A percentile compares a stretch with the other conserved stretches of the same genome.
Evolutionary conservation across 129 eudicot genomes (phyloP).

Genomic region (Helianthus tuberosus): DNA sequence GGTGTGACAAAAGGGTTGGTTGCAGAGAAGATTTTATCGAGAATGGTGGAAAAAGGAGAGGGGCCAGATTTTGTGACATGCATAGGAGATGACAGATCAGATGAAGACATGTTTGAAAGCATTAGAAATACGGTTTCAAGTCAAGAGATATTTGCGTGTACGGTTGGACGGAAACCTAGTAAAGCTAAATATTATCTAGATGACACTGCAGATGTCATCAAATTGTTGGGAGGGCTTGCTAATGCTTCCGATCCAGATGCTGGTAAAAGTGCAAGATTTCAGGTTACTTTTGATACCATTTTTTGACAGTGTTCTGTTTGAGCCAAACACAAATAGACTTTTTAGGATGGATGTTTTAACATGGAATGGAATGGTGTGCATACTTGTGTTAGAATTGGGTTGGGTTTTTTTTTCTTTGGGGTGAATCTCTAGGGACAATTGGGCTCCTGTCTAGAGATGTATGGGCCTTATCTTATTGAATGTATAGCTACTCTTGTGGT

Average conservation of each 20-base stretch:
- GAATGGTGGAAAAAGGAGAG: conserved; percentile 37
- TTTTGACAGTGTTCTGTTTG: conserved; percentile 39
- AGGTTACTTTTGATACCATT: conserved; percentile 56
- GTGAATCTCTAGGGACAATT: background rate
- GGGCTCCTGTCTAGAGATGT: background rate
- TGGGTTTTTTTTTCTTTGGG: background rate
- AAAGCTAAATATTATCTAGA: conserved; percentile 86
- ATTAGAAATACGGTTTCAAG: conserved; percentile 28
- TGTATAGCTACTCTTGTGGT: background rate
- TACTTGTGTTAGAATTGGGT: too few species aligned
- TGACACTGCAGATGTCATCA: conserved; percentile 68
- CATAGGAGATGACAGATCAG: conserved; percentile 60
- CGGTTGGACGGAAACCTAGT: conserved; percentile 88
- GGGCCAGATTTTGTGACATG: conserved; percentile 69
- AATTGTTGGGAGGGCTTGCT: conserved; percentile 67
- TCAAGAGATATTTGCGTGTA: conserved; percentile 68
- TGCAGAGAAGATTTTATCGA: conserved; percentile 28
- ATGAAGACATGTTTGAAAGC: conserved; percentile 48
- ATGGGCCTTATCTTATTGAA: background rate
- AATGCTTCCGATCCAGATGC: conserved; percentile 68
- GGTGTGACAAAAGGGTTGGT: conserved; percentile 49
- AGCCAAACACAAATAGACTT: too few species aligned
- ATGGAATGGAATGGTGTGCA: too few species aligned
- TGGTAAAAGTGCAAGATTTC: conserved; percentile 39
- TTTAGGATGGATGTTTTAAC: background rate